phyloP scores from a whole-genome alignment of 2,329 filamentous ascomycete genomes.

The Colletotrichum higginsianum region DNA sequence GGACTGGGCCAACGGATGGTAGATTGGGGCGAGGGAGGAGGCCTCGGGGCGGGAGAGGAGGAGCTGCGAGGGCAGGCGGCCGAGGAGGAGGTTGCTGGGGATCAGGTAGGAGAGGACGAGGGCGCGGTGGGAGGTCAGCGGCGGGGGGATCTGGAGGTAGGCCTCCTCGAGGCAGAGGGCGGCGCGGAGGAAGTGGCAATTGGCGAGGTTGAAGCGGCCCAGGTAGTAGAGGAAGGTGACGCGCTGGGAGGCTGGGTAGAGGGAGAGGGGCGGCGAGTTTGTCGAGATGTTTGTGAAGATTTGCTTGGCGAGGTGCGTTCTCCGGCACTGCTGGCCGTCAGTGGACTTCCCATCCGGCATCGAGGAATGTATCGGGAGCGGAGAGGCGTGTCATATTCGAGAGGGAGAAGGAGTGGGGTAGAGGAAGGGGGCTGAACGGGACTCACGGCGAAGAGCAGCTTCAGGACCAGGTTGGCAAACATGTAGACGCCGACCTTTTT shows the following conservation, averaged over 20 bases:
- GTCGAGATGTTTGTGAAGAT: conserved; percentile 91
- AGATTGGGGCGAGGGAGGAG: conserved; percentile 72
- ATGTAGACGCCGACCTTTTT: conserved; percentile 92
- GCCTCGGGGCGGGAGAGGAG: conserved; percentile 82
- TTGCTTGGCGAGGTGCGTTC: conserved; percentile 86
- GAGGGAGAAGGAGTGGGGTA: background rate
- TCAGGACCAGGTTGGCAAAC: conserved; percentile 91
- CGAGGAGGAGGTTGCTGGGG: conserved; percentile 85
- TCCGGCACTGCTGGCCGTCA: conserved; percentile 72
- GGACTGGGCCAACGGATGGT: conserved; percentile 80
- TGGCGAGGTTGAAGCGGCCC: conserved; percentile 89
- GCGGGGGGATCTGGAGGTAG: conserved; percentile 77
- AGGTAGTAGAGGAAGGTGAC: conserved; percentile 97
- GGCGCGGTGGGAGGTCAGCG: conserved; percentile 80
- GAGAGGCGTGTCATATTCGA: background rate
- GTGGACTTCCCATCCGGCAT: conserved; percentile 26
- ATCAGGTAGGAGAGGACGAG: conserved; percentile 89
- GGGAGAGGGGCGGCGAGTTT: conserved; percentile 83
- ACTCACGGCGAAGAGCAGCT: conserved; percentile 85
- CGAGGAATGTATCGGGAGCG: background rate
- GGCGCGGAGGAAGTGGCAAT: conserved; percentile 85
- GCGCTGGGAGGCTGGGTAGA: conserved; percentile 88
- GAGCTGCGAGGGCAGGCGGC: conserved; percentile 80
- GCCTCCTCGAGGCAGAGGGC: conserved; percentile 82
- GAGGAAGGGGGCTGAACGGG: conserved; percentile 5